These are phyloP conservation scores for Dunaliella sp. DNA, from an alignment of 139 green algal species.

Conservation along the genomic window DNA sequence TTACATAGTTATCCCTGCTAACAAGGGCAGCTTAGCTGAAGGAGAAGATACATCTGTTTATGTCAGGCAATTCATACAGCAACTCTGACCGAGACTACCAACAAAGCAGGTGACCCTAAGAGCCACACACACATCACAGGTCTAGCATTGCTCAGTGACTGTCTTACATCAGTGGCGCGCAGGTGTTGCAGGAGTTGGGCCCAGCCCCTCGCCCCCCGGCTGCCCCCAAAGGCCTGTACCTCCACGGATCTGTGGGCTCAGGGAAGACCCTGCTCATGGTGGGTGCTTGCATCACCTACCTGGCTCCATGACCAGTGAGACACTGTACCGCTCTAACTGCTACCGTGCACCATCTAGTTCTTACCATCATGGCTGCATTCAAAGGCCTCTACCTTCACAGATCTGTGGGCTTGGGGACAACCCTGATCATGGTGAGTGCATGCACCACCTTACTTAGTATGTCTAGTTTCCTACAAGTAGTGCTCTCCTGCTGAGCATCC, in stretches of 20 bases:
- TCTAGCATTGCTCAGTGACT: too few species aligned
- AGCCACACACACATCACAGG: too few species aligned
- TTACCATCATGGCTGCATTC: neutral
- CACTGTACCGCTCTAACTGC: too few species aligned
- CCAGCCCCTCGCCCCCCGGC: too few species aligned
- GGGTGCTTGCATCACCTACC: neutral
- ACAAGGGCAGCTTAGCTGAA: neutral
- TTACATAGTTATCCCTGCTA: neutral
- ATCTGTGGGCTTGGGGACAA: neutral
- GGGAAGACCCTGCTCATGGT: neutral
- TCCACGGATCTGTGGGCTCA: neutral
- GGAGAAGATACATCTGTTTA: neutral
- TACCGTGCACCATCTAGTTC: neutral
- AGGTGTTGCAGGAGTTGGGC: neutral
- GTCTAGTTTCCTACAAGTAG: too few species aligned
- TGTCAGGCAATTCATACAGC: neutral
- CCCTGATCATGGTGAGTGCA: neutral
- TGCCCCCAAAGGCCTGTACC: neutral
- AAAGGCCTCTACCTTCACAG: neutral
- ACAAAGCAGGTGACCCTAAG: neutral
- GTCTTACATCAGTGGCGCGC: neutral
- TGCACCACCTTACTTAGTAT: neutral
- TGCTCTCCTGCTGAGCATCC: too few species aligned
- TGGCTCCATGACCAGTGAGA: too few species aligned
- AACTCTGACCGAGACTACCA: neutral